These are phyloP conservation scores for Bauhinia variegata DNA, from an alignment of 306 rosid species.

Conservation along the genomic window DNA sequence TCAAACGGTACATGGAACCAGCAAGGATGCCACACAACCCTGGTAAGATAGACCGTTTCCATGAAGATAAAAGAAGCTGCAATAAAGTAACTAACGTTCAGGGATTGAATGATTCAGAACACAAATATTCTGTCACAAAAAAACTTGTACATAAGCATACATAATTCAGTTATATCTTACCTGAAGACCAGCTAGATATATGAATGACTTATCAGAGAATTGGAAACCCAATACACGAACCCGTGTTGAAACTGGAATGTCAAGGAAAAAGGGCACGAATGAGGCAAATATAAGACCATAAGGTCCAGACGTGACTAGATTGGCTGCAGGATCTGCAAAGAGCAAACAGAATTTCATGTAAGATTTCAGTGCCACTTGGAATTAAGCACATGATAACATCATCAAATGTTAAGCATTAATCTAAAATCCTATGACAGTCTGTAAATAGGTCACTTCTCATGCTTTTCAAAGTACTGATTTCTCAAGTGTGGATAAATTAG, in stretches of 20 bases:
- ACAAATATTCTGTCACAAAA: background rate
- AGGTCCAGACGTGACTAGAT: slow-evolving; percentile 83
- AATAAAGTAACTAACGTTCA: slow-evolving; percentile 39
- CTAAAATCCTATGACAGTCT: no score
- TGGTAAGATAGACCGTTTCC: slow-evolving; percentile 90
- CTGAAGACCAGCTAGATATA: slow-evolving; percentile 96
- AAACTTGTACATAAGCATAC: background rate
- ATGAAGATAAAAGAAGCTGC: slow-evolving; percentile 93
- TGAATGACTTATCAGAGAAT: slow-evolving; percentile 93
- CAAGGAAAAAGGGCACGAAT: slow-evolving; percentile 91
- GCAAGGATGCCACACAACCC: slow-evolving; percentile 94
- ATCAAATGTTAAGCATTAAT: background rate
- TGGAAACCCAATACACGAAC: slow-evolving; percentile 71
- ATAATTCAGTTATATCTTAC: slow-evolving; percentile 46
- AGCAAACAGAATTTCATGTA: slow-evolving; percentile 12
- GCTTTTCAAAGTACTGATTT: no score
- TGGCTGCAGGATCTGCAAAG: slow-evolving; percentile 78
- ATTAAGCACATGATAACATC: slow-evolving; percentile 23
- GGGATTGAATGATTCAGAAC: slow-evolving; percentile 25
- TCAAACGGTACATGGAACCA: slow-evolving; percentile 84
- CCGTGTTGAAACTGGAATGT: slow-evolving; percentile 92
- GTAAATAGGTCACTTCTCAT: no score
- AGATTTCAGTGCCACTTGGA: slow-evolving; percentile 30
- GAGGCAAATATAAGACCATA: slow-evolving; percentile 98
- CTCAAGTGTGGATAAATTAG: no score